Base-by-base conservation (phyloP, 805 yeast species). In the Candida sonorensis region DNA sequence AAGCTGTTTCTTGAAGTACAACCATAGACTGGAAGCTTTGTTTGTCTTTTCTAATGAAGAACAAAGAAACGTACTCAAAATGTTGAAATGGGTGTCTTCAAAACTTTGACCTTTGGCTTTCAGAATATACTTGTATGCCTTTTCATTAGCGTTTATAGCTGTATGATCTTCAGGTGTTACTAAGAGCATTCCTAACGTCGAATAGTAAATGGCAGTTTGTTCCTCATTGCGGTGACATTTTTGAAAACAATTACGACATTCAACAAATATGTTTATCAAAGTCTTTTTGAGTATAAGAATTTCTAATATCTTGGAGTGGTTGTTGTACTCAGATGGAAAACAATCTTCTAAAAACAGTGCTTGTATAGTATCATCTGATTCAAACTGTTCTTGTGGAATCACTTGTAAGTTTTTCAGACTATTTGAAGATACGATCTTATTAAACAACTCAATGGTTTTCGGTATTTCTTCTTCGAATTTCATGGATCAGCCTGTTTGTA, bases 1-100 rank as follows among this genome's bases (percentile, higher is more conserved):
- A 18, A 32, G 20, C 5, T 27, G 21, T 31, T 43, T 51, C 20
- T 40, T 40, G 30, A 48, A 53, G 14, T 49, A 45, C 5, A 35
- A 30, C 64, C 64, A 60, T 16, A 58, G 29, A 23, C 46, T 45
- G 4, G 62, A 48, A 1, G 63, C 55, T 35, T 61, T 61, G 31
- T 61, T 61, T 0, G 59, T 49, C 28, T 46, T 44, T 6, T 54
- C 43, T 7, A 52, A 33, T 7, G 43, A 38, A 15, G 52, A 46
- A 0, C 50, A 48, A 13, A 60, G 38, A 13, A 46, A 40, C 2
- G 40, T 35, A 6, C 33, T 35, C 3, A 46, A 22, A 10, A 33
- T 18, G 18, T 24, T 30, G 21, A 36, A 19, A 31, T 35, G 29
- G n/a, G n/a, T n/a, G n/a, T n/a, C 12, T 14, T 26, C 12, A 16